Percentiles rank a stretch among this genome's conserved stretches.
Conservation (phyloP, 2,329 filamentous ascomycete species). For the Acarospora socialis region DNA sequence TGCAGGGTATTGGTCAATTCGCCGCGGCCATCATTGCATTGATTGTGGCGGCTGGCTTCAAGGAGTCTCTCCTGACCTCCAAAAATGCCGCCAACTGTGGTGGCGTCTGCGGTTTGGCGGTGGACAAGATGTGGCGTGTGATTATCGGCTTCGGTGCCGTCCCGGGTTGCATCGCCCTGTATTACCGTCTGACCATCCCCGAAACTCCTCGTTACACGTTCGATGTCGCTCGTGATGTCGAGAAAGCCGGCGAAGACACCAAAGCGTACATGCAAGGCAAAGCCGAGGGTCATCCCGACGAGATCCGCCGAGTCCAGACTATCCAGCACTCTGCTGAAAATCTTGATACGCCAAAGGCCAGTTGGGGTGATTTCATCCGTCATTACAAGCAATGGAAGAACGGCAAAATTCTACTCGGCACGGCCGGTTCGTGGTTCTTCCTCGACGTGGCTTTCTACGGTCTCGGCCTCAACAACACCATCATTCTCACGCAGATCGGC, state of each 20-base stretch:
- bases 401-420: slow-evolving; percentile 59
- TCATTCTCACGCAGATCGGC: slow-evolving; percentile 57
- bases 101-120: slow-evolving; percentile 50
- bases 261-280: slow-evolving; percentile 59
- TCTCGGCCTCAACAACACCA: slow-evolving; percentile 61
- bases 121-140: slow-evolving; percentile 79
- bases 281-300: slow-evolving; percentile 49
- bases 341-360: slow-evolving; percentile 54
- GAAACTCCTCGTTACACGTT: slow-evolving; percentile 84
- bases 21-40: slow-evolving; percentile 61
- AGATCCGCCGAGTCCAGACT: slow-evolving; percentile 47
- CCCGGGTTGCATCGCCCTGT: slow-evolving; percentile 66
- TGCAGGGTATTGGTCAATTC: slow-evolving; percentile 75
- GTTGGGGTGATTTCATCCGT: slow-evolving; percentile 53
- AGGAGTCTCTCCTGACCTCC: slow-evolving; percentile 42
- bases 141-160: slow-evolving; percentile 71
- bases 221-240: slow-evolving; percentile 59
- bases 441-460: slow-evolving; percentile 57
- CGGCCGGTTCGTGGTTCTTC: slow-evolving; percentile 73
- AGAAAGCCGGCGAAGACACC: slow-evolving; percentile 58
- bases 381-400: slow-evolving; percentile 63
- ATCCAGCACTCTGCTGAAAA: slow-evolving; percentile 39
- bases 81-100: slow-evolving; percentile 42
- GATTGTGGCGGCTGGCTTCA: slow-evolving; percentile 60
- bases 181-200: slow-evolving; percentile 75